These are phyloP conservation scores for Hypoxylon crocopeplum DNA, from an alignment of 495 filamentous ascomycete genomes.

Conservation along the genomic window DNA sequence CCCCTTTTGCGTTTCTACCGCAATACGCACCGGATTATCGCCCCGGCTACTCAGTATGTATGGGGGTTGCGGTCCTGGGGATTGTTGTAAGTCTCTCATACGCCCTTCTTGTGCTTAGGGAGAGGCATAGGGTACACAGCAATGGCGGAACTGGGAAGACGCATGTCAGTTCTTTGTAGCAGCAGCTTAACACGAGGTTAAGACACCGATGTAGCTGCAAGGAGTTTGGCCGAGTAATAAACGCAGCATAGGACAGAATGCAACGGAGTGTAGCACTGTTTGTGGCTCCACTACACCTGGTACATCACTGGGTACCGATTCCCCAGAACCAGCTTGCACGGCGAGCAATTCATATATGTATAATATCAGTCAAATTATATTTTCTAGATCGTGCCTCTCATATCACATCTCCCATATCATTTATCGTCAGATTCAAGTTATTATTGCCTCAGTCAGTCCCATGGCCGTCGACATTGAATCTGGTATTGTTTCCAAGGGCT, in stretches of 20 bases:
- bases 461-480: background rate
- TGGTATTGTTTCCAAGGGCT: background rate
- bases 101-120: slow-evolving; percentile 3
- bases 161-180: background rate
- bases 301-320: no score
- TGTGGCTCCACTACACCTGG: no score
- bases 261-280: background rate
- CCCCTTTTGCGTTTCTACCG: slow-evolving; percentile 33
- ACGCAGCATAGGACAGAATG: no score
- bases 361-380: no score
- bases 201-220: no score
- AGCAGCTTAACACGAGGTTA: no score
- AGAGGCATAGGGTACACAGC: slow-evolving; percentile 1
- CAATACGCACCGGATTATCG: slow-evolving; percentile 40
- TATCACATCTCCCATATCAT: no score
- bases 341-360: no score
- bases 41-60: slow-evolving; percentile 24
- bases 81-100: slow-evolving; percentile 2
- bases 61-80: slow-evolving; percentile 38
- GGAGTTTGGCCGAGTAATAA: no score
- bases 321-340: no score
- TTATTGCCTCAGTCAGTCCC: background rate
- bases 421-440: no score
- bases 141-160: background rate
- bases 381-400: no score